Evolutionary conservation across 805 yeast genomes (phyloP).

Genomic region (Metschnikowia shivogae): DNA sequence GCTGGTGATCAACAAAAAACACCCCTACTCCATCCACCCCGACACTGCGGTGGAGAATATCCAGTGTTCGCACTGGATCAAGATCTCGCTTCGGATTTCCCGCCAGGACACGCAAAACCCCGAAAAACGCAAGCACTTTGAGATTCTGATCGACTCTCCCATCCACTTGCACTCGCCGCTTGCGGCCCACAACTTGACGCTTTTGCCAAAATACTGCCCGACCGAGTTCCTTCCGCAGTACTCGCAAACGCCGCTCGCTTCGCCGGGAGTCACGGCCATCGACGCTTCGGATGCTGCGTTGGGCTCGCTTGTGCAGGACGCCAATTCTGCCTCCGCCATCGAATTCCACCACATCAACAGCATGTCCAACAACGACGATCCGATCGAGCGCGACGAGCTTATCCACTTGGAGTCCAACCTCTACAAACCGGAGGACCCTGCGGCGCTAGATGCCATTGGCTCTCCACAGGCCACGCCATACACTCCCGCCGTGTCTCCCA

Average conservation of each 20-base stretch:
- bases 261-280: slow-evolving; percentile 52
- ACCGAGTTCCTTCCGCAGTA: slow-evolving; percentile 23
- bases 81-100: slow-evolving; percentile 78
- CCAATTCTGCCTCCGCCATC: slow-evolving; percentile 7
- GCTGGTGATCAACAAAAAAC: slow-evolving; percentile 51
- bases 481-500: slow-evolving; percentile 14
- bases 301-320: background rate
- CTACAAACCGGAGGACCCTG: slow-evolving; percentile 50
- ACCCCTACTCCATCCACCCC: slow-evolving; percentile 58
- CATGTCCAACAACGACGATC: slow-evolving; percentile 25
- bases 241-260: slow-evolving; percentile 44
- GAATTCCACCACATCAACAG: slow-evolving; percentile 29
- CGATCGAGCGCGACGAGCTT: slow-evolving; percentile 34
- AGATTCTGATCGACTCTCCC: slow-evolving; percentile 92
- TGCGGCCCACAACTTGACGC: slow-evolving; percentile 77
- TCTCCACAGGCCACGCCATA: slow-evolving; percentile 18
- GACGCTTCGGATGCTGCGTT: slow-evolving; percentile 22
- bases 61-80: slow-evolving; percentile 93
- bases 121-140: slow-evolving; percentile 81
- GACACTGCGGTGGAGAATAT: slow-evolving; percentile 78
- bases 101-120: slow-evolving; percentile 50
- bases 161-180: slow-evolving; percentile 72
- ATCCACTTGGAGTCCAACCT: slow-evolving; percentile 44
- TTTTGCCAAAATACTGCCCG: slow-evolving; percentile 65
- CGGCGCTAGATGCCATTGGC: slow-evolving; percentile 16